A percentile compares a stretch with the other conserved stretches of the same genome.
phyloP scores from a whole-genome alignment of 805 yeast species.

The Clavispora santaluciae region DNA sequence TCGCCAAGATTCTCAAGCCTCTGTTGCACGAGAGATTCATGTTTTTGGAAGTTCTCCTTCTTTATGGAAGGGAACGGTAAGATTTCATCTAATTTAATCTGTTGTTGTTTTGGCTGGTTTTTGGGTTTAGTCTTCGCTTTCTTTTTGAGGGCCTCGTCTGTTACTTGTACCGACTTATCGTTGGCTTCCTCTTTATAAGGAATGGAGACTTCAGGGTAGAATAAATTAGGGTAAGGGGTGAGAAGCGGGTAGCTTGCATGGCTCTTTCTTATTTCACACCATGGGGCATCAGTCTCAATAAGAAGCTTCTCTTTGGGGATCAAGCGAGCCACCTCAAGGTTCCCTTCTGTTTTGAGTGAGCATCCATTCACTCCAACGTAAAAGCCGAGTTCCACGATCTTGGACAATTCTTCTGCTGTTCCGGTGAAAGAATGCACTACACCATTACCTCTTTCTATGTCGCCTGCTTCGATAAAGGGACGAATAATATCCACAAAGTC shows the following conservation, averaged over 20 bases:
- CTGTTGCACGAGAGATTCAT: conserved; percentile 20
- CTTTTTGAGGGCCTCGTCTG: conserved; percentile 1
- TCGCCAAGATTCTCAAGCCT: conserved; percentile 5
- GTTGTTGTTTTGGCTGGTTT: conserved; percentile 17
- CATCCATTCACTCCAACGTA: conserved; percentile 90
- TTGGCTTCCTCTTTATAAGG: conserved; percentile 3
- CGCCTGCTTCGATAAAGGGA: conserved; percentile 53
- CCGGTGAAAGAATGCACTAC: conserved; percentile 97
- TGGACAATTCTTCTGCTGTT: conserved; percentile 53
- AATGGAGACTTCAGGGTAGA: conserved; percentile 39
- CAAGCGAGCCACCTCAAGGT: conserved; percentile 54
- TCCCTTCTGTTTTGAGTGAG: conserved; percentile 75
- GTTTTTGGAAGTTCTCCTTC: conserved; percentile 52
- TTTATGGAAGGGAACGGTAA: conserved; percentile 63
- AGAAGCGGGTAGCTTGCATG: conserved; percentile 68
- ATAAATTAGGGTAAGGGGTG: conserved; percentile 50
- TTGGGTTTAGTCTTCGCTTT: conserved; percentile 5
- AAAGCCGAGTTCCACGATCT: conserved; percentile 54
- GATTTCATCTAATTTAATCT: conserved; percentile 40
- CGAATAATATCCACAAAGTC: conserved; percentile 66
- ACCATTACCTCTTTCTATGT: conserved; percentile 47
- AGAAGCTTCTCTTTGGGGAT: conserved; percentile 71
- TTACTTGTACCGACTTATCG: neutral
- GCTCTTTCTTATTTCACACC: conserved; percentile 90
- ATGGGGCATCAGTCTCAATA: conserved; percentile 96